Base-by-base conservation (phyloP, 148 eudicot species). In the Rhododendron griersonianum region DNA sequence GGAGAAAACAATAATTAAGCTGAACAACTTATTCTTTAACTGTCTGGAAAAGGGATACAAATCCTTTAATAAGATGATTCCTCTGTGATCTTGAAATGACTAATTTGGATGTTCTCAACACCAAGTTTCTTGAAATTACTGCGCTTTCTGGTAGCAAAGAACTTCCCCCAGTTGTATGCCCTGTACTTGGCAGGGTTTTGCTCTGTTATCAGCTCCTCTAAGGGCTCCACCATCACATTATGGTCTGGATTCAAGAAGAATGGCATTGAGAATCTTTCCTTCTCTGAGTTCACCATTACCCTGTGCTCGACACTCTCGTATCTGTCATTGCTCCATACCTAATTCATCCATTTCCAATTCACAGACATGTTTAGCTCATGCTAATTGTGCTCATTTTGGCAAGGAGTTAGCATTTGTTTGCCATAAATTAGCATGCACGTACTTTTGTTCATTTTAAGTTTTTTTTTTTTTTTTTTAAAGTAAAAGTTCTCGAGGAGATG, bases 291-390 rank as follows among this genome's bases (percentile, higher is more conserved):
- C 57, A 88, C 92, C 83, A 83, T 90, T 76, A 93, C 96, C 84
- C 96, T 83, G 53, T 94, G 95, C 88, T 91, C 96, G 57, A 94
- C 95, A 67, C 94, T 94, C 82, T 94, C 92, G 16, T 92, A 94
- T 81, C 83, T 86, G 78, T 91, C 95, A 44, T 94, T 94, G 90
- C 95, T 94, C 96, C 95, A 94, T 23, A 94, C 95, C 96, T 92
- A 84, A 3, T 86, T 71, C 25, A 61, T 9, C 51, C 81, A 78
- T 21, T 78, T 45, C 4, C 14, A 4, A 23, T 78, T 10, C 18
- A 21, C 51, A 45, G 33, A 45, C 13, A 25, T 67, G 33, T 67
- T 67, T 25, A 67, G 33, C 73, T n/a, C 73, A n/a, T 25, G 33
- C 30, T 10, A 25, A 65, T 65, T 65, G 11, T 9, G 30, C 73